Base-by-base conservation (phyloP, 2,329 filamentous ascomycete genomes). In the Boeremia exigua region DNA sequence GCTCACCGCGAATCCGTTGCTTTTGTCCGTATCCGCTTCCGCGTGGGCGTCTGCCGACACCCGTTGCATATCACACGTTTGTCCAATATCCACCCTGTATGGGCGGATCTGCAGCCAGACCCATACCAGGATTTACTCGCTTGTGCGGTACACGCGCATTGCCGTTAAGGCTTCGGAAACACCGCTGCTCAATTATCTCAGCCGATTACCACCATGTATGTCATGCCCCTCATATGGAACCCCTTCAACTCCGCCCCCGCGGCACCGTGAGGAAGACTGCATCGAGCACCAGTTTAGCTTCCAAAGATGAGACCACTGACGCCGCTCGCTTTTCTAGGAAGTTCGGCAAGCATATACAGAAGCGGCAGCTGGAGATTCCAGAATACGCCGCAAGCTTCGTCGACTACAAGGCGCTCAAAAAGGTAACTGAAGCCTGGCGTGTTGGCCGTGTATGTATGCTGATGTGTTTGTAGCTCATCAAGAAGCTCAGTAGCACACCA, bases 331-430 rank as follows among this genome's bases (percentile, higher is more conserved):
- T 75, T 56, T 70, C 66, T 60, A 99, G 94, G 95, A 99, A 99
- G 86, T 99, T 99, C 82, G 95, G 95, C 78, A 99, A 99, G 83
- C 92, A 97, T 77, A 96, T 99, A 67, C 95, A 98, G 82, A 96
- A 96, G 83, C 89, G 93, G 76, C 95, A 99, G 84, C 91, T 99
- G 72, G 95, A 99, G 77, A 93, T 99, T 58, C 95, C 95, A 58
- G 95, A 99, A 85, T 99, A 99, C 88, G 94, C 95, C 60, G 92
- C 94, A 63, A 97, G 93, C 79, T 99, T 99, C 75, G 93, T 98
- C 69, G 97, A 99, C 80, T 99, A 99, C 83, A 99, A 99, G 81
- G 93, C 92, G 58, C 83, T 99, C 68, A 99, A 99, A 80, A 98
- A 98, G 91, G 95, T 96, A 74, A 60, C 54, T 25, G 9, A 12